A percentile compares a stretch with the other conserved stretches of the same genome.
Conservation (phyloP, 495 filamentous ascomycete species). For the Penicillium antarcticum region DNA sequence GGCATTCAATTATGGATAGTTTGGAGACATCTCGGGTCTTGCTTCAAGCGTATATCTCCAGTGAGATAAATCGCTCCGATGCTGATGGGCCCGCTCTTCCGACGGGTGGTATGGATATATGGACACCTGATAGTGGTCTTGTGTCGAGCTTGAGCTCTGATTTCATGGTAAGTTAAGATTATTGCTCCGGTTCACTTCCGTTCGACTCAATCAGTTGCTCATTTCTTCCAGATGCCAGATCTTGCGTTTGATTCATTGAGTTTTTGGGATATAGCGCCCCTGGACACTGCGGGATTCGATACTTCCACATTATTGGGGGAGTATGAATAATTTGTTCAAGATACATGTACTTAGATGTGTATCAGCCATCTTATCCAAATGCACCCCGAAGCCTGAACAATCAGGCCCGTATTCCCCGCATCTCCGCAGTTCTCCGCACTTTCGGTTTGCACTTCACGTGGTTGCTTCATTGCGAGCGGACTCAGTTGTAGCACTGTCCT, state of each 20-base stretch:
- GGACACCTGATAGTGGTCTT: slow-evolving; percentile 17
- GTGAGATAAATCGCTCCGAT: background rate
- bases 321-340: too few species aligned
- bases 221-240: slow-evolving; percentile 8
- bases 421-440: too few species aligned
- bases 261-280: background rate
- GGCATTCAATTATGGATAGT: slow-evolving; percentile 7
- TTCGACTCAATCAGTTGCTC: background rate
- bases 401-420: too few species aligned
- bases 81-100: background rate
- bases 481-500: too few species aligned
- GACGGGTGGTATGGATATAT: background rate
- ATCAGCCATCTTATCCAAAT: too few species aligned
- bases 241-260: background rate
- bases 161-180: slow-evolving; percentile 4
- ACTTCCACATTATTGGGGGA: too few species aligned
- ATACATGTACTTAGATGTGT: too few species aligned
- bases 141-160: slow-evolving; percentile 13
- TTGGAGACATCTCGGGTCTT: slow-evolving; percentile 10
- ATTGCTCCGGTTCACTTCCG: background rate
- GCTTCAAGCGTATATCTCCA: slow-evolving; percentile 10
- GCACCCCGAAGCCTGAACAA: too few species aligned
- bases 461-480: too few species aligned
- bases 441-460: too few species aligned
- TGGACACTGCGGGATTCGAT: too few species aligned